Conservation (phyloP, 2,329 filamentous ascomycete species). For the Alternaria dauci region DNA sequence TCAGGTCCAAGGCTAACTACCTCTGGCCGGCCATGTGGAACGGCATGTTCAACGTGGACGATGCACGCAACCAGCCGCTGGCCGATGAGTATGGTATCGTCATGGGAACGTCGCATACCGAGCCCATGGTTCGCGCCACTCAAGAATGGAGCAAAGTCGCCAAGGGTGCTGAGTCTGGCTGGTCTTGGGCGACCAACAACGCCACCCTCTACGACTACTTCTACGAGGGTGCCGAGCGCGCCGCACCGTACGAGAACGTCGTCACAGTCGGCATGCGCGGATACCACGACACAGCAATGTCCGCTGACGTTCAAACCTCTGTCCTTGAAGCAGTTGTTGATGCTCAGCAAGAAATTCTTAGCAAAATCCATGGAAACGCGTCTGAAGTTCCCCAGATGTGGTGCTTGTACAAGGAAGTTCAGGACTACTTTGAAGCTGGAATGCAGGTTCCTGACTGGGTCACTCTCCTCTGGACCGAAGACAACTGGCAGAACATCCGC, state of each 20-base stretch:
- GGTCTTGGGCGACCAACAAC: slow-evolving; percentile 76
- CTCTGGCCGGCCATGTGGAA: slow-evolving; percentile 78
- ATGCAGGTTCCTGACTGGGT: slow-evolving; percentile 71
- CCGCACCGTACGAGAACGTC: slow-evolving; percentile 71
- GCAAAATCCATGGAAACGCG: slow-evolving; percentile 62
- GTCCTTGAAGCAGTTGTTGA: slow-evolving; percentile 69
- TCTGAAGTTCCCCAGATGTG: slow-evolving; percentile 71
- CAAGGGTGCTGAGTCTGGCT: slow-evolving; percentile 61
- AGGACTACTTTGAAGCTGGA: slow-evolving; percentile 72
- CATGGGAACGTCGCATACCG: slow-evolving; percentile 75
- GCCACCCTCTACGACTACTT: slow-evolving; percentile 74
- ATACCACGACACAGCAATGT: slow-evolving; percentile 70
- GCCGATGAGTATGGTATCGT: slow-evolving; percentile 79
- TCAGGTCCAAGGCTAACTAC: slow-evolving; percentile 76
- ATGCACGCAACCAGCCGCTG: slow-evolving; percentile 71
- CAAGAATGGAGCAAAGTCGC: slow-evolving; percentile 59
- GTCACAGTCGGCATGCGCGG: slow-evolving; percentile 76
- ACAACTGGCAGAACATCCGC: slow-evolving; percentile 73
- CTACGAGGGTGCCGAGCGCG: slow-evolving; percentile 69
- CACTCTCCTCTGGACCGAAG: slow-evolving; percentile 73
- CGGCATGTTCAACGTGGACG: slow-evolving; percentile 76
- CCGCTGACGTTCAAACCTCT: slow-evolving; percentile 64
- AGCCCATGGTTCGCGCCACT: slow-evolving; percentile 71
- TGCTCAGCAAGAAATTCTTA: slow-evolving; percentile 67
- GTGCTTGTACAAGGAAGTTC: slow-evolving; percentile 79